Conservation (phyloP, 2,329 filamentous ascomycete species). For the Geosmithia morbida region DNA sequence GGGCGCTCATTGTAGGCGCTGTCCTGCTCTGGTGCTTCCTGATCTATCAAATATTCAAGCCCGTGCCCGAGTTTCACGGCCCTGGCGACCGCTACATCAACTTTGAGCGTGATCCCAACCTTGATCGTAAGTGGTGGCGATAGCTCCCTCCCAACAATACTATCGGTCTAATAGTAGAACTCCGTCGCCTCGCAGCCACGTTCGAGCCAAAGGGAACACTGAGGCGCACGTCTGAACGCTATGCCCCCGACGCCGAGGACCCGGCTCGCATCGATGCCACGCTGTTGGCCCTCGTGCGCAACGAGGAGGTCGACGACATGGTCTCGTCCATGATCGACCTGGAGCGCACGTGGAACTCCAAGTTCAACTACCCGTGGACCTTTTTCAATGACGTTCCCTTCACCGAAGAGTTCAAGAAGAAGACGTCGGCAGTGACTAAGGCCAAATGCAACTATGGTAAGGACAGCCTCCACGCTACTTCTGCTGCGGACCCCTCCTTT, state of each 20-base stretch:
- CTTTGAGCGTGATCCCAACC: conserved; percentile 67
- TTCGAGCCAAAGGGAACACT: conserved; percentile 70
- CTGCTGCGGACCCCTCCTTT: too few relatives aligned
- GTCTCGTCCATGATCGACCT: conserved; percentile 81
- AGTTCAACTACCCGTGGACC: conserved; percentile 99
- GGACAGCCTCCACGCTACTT: too few relatives aligned
- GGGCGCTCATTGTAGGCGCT: conserved; percentile 59
- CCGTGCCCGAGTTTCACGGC: conserved; percentile 29
- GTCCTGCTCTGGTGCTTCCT: conserved; percentile 66
- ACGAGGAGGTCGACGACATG: conserved; percentile 75
- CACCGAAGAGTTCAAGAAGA: conserved; percentile 78
- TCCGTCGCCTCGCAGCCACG: conserved; percentile 43
- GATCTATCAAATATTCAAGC: conserved; percentile 58
- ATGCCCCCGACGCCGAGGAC: conserved; percentile 59
- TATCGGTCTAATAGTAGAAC: background rate
- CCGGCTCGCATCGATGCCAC: conserved; percentile 87
- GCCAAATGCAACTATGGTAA: conserved; percentile 76
- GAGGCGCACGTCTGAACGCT: conserved; percentile 60
- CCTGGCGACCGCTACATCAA: conserved; percentile 30
- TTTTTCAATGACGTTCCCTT: conserved; percentile 98
- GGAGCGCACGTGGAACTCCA: conserved; percentile 91
- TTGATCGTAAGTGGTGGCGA: conserved; percentile 53
- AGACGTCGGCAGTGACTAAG: conserved; percentile 70
- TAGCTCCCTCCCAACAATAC: background rate
- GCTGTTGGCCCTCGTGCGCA: conserved; percentile 79